Conservation (phyloP, 2,329 filamentous ascomycete species). For the Simplicillium sp. region DNA sequence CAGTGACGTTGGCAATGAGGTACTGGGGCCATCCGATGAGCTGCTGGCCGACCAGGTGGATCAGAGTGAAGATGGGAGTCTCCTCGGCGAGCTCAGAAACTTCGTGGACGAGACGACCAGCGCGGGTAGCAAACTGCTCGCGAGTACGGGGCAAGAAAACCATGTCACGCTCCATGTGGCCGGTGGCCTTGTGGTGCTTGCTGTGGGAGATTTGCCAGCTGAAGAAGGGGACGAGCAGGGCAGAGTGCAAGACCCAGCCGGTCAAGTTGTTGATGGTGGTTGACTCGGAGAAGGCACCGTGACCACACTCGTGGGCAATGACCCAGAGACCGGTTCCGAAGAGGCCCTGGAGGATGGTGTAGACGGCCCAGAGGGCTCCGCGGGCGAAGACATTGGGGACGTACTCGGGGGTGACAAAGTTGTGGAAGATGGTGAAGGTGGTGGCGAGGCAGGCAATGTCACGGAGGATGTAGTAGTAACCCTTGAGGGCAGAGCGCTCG, state of each 20-base stretch:
- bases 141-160: slow-evolving; percentile 94
- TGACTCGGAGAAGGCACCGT: slow-evolving; percentile 92
- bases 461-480: slow-evolving; percentile 75
- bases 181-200: slow-evolving; percentile 99
- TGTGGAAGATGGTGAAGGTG: slow-evolving; percentile 85
- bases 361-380: slow-evolving; percentile 51
- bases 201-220: slow-evolving; percentile 99
- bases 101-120: slow-evolving; percentile 71
- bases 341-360: slow-evolving; percentile 79
- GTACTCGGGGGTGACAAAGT: slow-evolving; percentile 76
- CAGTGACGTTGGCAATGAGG: slow-evolving; percentile 83
- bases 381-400: slow-evolving; percentile 63
- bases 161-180: slow-evolving; percentile 97
- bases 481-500: slow-evolving; percentile 67
- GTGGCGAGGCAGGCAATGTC: slow-evolving; percentile 63
- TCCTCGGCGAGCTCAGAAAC: slow-evolving; percentile 86
- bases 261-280: slow-evolving; percentile 84
- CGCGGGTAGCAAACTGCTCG: slow-evolving; percentile 64
- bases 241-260: slow-evolving; percentile 84
- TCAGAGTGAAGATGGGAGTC: slow-evolving; percentile 74
- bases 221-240: slow-evolving; percentile 91
- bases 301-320: slow-evolving; percentile 93
- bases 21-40: slow-evolving; percentile 90
- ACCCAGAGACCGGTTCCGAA: slow-evolving; percentile 95
- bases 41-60: slow-evolving; percentile 73